Evolutionary conservation across 345 rosid species (phyloP).

Genomic region (Nasturtium officinale): DNA sequence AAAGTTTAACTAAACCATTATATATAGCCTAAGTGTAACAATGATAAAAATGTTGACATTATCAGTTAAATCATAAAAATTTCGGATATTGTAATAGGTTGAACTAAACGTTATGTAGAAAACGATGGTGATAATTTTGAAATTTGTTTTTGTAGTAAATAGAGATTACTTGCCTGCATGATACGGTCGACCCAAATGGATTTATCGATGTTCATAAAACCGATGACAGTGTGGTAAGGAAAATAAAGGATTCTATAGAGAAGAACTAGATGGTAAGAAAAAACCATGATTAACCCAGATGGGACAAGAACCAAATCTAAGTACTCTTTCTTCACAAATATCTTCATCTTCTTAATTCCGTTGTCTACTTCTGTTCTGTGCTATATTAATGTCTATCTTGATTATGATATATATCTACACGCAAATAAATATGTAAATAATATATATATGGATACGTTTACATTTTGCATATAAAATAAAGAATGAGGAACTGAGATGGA

Average conservation of each 20-base stretch:
- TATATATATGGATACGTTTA: background rate
- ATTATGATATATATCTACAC: constrained; percentile 5
- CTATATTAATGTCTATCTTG: constrained; percentile 5
- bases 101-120: background rate
- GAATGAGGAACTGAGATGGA: constrained; percentile 19
- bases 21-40: background rate
- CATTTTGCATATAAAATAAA: constrained; percentile 17
- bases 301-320: constrained; percentile 79
- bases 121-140: background rate
- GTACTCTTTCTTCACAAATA: constrained; percentile 52
- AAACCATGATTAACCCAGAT: constrained; percentile 57
- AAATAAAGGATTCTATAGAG: constrained; percentile 59
- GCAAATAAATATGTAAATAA: background rate
- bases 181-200: constrained; percentile 77
- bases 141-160: constrained; percentile 6
- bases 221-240: constrained; percentile 67
- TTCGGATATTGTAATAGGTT: background rate
- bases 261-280: constrained; percentile 62
- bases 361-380: constrained; percentile 27
- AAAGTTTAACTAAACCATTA: background rate
- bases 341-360: constrained; percentile 40
- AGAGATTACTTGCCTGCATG: constrained; percentile 49
- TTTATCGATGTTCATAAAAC: constrained; percentile 68
- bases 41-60: background rate
- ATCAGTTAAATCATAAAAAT: background rate